Evolutionary conservation across 202 grass and related monocot genomes (phyloP).

Genomic region (Bolboschoenoplectus hybrid): DNA sequence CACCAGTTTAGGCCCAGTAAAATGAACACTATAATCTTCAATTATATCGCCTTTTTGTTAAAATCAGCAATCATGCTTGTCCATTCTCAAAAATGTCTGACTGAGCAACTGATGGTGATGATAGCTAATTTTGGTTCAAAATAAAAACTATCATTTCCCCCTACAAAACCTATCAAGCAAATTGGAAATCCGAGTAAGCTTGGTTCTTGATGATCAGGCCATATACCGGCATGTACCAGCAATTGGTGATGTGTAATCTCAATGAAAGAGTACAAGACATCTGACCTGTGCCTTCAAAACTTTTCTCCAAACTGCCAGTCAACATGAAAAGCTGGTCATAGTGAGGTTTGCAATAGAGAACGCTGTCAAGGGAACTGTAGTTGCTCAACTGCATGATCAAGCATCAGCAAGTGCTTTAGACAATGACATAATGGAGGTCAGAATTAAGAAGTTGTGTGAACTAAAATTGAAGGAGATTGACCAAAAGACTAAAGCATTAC

Average conservation of each 20-base stretch:
- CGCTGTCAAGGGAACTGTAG: slow-evolving; percentile 85
- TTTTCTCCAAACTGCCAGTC: slow-evolving; percentile 97
- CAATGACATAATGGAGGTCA: slow-evolving; percentile 25
- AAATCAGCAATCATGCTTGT: background rate
- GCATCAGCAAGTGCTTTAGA: slow-evolving; percentile 29
- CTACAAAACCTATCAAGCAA: slow-evolving; percentile 11
- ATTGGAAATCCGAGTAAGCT: background rate
- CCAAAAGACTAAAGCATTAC: background rate
- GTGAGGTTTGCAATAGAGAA: slow-evolving; percentile 96
- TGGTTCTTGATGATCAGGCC: background rate
- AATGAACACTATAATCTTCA: background rate
- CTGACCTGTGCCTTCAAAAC: slow-evolving; percentile 84
- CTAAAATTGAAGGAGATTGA: slow-evolving; percentile 30
- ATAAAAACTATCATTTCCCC: background rate
- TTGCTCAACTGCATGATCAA: slow-evolving; percentile 84
- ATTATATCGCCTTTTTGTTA: slow-evolving; percentile 1
- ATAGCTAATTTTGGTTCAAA: slow-evolving; percentile 6
- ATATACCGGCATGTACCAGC: background rate
- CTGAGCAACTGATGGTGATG: slow-evolving; percentile 22
- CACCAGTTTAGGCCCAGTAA: background rate
- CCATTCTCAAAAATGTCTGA: background rate
- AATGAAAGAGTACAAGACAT: slow-evolving; percentile 31
- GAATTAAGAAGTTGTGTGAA: background rate
- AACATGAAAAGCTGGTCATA: slow-evolving; percentile 96
- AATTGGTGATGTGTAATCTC: background rate